Conservation (phyloP, 345 rosid species). For the Garcia nutans region DNA sequence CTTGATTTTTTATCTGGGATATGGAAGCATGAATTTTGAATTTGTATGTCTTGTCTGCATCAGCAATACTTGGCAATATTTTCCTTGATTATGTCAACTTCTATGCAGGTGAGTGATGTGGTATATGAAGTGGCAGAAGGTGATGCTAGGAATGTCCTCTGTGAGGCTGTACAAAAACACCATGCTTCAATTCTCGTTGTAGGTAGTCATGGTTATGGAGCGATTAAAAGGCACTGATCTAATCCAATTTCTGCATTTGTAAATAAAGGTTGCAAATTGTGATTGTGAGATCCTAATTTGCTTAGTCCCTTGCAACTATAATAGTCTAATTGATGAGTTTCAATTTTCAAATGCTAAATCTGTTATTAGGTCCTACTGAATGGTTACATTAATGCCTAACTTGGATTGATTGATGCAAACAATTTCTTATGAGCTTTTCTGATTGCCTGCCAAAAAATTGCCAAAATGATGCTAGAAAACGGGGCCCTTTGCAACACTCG, state of each 20-base stretch:
- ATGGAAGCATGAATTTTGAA: background rate
- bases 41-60: background rate
- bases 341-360: no score
- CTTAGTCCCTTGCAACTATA: background rate
- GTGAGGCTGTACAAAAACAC: constrained; percentile 84
- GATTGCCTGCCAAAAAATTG: background rate
- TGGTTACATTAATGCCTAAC: no score
- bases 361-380: no score
- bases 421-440: no score
- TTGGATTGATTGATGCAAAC: no score
- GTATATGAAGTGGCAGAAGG: constrained; percentile 68
- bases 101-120: constrained; percentile 55
- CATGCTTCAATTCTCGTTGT: constrained; percentile 83
- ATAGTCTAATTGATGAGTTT: no score
- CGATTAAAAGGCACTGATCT: constrained; percentile 66
- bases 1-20: background rate
- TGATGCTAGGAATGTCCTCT: constrained; percentile 85
- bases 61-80: background rate
- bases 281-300: background rate
- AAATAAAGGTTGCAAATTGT: background rate
- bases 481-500: background rate
- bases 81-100: background rate
- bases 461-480: background rate
- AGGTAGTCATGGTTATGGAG: constrained; percentile 98
- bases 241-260: background rate